A percentile compares a stretch with the other conserved stretches of the same genome.
Conservation (phyloP, 2,329 filamentous ascomycete species). For the Raffaelea ambrosiae region DNA sequence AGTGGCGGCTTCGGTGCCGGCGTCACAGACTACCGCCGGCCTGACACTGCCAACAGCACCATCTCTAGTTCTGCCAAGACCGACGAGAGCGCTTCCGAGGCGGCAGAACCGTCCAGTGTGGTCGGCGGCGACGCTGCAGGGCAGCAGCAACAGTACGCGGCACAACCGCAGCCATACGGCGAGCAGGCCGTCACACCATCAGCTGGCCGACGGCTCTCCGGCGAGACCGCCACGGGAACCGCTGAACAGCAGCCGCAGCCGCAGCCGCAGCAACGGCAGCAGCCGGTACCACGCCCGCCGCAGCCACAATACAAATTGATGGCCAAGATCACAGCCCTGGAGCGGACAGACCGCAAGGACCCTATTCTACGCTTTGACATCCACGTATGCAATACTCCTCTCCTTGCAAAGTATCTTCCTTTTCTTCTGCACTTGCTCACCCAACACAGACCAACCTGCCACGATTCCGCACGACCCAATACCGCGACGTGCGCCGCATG, state of each 20-base stretch:
- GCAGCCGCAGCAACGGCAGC: slow-evolving; percentile 25
- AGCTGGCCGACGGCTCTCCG: slow-evolving; percentile 12
- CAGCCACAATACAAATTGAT: slow-evolving; percentile 76
- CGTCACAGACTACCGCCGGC: slow-evolving; percentile 33
- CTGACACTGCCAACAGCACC: slow-evolving; percentile 37
- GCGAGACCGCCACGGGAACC: too few relatives aligned
- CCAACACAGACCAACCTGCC: slow-evolving; percentile 82
- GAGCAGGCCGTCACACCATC: background rate
- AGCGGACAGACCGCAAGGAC: slow-evolving; percentile 91
- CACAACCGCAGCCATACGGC: slow-evolving; percentile 8
- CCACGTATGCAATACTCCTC: slow-evolving; percentile 56
- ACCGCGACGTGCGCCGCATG: slow-evolving; percentile 89
- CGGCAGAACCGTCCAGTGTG: slow-evolving; percentile 15
- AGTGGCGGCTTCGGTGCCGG: slow-evolving; percentile 23
- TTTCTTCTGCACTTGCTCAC: background rate
- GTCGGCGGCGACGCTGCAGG: slow-evolving; percentile 17
- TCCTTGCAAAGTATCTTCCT: background rate
- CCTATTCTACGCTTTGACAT: slow-evolving; percentile 93
- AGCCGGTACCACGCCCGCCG: slow-evolving; percentile 49
- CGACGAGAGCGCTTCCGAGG: slow-evolving; percentile 20
- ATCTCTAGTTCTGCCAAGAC: slow-evolving; percentile 29
- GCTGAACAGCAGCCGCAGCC: slow-evolving; percentile 9
- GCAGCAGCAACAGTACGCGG: slow-evolving; percentile 12
- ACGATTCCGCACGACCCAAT: slow-evolving; percentile 94
- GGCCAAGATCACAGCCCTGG: slow-evolving; percentile 88